These are phyloP conservation scores for Hypoxylon sp. DNA, from an alignment of 2,329 filamentous ascomycete genomes.

Conservation along the genomic window DNA sequence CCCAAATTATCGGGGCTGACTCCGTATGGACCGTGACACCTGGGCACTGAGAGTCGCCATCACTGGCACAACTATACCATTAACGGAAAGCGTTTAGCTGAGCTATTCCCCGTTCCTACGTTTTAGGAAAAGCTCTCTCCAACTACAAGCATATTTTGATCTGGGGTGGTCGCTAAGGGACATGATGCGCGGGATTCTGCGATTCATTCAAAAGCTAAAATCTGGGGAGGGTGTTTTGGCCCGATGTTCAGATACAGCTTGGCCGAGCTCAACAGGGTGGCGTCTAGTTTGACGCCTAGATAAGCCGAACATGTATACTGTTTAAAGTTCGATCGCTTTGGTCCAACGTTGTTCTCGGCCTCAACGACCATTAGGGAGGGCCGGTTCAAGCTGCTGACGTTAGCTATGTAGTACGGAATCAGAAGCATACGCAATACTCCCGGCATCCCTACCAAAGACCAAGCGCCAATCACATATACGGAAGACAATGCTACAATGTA, in stretches of 20 bases:
- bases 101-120: neutral
- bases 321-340: conserved; percentile 7
- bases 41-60: neutral
- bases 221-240: neutral
- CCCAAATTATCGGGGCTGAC: neutral
- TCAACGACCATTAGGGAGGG: neutral
- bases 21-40: neutral
- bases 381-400: conserved; percentile 8
- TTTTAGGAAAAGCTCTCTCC: neutral
- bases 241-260: conserved; percentile 5
- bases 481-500: neutral
- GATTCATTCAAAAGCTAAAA: conserved; percentile 22
- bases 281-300: conserved; percentile 10
- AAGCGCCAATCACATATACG: neutral
- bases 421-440: conserved; percentile 8
- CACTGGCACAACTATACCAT: neutral
- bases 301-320: neutral
- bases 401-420: conserved; percentile 6
- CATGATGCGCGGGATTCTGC: neutral
- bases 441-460: neutral
- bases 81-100: neutral
- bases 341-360: neutral
- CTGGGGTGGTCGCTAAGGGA: neutral
- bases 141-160: neutral
- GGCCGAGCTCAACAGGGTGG: neutral